phyloP scores from a whole-genome alignment of 352 stramenopile genomes.

The Globisporangium heterothallicum region DNA sequence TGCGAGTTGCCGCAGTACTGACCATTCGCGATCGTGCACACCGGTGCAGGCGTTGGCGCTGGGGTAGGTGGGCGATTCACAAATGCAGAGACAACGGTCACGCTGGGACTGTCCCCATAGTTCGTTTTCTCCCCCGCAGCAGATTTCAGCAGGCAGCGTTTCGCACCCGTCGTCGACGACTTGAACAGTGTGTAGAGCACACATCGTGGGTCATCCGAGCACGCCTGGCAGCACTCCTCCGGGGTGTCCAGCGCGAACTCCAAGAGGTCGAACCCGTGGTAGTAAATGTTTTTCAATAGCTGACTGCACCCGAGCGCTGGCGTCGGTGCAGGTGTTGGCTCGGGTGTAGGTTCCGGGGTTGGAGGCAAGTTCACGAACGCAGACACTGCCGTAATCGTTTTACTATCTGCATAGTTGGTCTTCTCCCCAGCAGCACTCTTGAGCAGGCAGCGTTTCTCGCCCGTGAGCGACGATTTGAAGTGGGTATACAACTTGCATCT shows the following conservation, averaged over 20 bases:
- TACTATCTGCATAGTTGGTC: conserved; percentile 10
- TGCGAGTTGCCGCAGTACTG: conserved; percentile 21
- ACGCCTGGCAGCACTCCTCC: conserved; percentile 7
- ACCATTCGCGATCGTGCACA: not conserved
- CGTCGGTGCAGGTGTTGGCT: not conserved
- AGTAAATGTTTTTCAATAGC: conserved; percentile 12
- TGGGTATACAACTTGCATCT: conserved; percentile 6
- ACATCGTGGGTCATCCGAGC: conserved; percentile 1
- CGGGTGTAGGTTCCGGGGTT: not conserved
- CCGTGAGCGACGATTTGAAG: conserved; percentile 6
- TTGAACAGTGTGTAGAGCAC: conserved; percentile 9
- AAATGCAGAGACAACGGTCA: conserved; percentile 6
- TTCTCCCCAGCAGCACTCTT: conserved; percentile 6
- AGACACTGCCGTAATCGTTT: not conserved
- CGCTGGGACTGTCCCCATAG: conserved; percentile 9
- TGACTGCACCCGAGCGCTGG: not conserved
- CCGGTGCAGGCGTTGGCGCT: not conserved
- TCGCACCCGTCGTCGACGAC: conserved; percentile 6
- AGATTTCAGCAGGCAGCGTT: conserved; percentile 6
- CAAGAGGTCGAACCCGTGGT: conserved; percentile 6
- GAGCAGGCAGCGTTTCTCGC: not conserved
- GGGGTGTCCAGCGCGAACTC: conserved; percentile 5
- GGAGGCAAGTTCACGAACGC: not conserved
- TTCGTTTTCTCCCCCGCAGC: conserved; percentile 9
- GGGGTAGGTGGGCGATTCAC: not conserved